Conservation (phyloP, 345 rosid species). For the Brassica incana region DNA sequence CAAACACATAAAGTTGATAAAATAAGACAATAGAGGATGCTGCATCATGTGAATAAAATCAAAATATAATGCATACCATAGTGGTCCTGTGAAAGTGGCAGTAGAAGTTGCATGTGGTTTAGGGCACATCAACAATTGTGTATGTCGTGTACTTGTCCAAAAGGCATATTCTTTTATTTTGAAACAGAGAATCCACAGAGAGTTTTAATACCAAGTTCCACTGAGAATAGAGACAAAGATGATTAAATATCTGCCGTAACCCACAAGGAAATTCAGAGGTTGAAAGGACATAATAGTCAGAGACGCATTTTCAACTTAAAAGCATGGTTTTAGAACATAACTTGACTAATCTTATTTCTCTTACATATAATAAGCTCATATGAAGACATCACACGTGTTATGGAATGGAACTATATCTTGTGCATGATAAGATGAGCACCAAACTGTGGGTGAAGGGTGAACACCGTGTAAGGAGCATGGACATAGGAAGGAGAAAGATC, state of each 20-base stretch:
- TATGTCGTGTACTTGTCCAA: not conserved
- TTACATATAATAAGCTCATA: not conserved
- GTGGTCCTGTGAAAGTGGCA: not conserved
- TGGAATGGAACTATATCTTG: not conserved
- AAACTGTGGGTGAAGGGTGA: conserved; percentile 45
- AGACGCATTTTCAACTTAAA: not conserved
- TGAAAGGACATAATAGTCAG: not conserved
- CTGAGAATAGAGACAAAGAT: not conserved
- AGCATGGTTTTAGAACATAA: not conserved
- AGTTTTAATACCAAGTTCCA: not conserved
- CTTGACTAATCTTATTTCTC: not conserved
- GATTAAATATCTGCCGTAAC: not conserved
- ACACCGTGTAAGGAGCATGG: conserved; percentile 41
- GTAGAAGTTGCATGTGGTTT: not conserved
- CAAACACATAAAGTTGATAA: not conserved
- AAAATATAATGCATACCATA: not conserved
- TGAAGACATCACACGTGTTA: not conserved
- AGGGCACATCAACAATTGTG: not conserved
- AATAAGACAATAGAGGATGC: not conserved
- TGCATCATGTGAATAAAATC: not conserved
- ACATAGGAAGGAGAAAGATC: conserved; percentile 50
- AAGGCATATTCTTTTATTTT: not conserved
- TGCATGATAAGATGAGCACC: conserved; percentile 41
- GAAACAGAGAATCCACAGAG: not conserved
- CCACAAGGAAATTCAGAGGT: not conserved